A percentile compares a stretch with the other conserved stretches of the same genome.
These are phyloP conservation scores for Kuraishia capsulata DNA, from an alignment of 805 yeast genomes.

Conservation along the genomic window DNA sequence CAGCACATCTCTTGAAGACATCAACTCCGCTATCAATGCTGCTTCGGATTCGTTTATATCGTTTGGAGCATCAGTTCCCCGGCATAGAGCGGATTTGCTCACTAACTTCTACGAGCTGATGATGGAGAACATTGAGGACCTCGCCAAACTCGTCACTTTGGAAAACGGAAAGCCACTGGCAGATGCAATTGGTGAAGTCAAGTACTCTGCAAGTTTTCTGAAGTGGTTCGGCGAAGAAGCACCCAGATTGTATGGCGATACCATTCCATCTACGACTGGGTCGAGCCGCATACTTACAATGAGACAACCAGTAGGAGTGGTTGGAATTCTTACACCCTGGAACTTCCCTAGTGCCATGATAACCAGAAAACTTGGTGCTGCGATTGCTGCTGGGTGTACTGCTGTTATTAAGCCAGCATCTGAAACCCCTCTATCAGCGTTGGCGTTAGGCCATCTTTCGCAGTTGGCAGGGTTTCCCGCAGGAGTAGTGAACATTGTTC, in stretches of 20 bases:
- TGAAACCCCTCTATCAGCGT: conserved; percentile 67
- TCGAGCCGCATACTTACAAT: conserved; percentile 44
- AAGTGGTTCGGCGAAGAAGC: conserved; percentile 89
- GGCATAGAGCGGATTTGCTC: conserved; percentile 46
- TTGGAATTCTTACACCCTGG: conserved; percentile 79
- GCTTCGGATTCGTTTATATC: conserved; percentile 44
- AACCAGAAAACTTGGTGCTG: conserved; percentile 66
- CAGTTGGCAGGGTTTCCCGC: conserved; percentile 61
- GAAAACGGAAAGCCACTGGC: conserved; percentile 71
- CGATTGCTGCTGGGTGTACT: conserved; percentile 74
- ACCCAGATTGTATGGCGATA: conserved; percentile 58
- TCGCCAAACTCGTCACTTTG: conserved; percentile 54
- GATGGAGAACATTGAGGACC: conserved; percentile 50
- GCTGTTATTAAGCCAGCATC: conserved; percentile 69
- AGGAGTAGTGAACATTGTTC: conserved; percentile 53
- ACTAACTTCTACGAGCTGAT: conserved; percentile 42
- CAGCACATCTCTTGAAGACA: conserved; percentile 39
- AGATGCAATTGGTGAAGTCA: conserved; percentile 64
- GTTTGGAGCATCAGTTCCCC: conserved; percentile 44
- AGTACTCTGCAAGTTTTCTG: conserved; percentile 64
- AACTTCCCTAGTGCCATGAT: conserved; percentile 79
- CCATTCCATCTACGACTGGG: conserved; percentile 43
- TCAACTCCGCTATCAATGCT: conserved; percentile 40
- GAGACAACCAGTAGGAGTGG: conserved; percentile 75
- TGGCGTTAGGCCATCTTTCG: conserved; percentile 54